Percentiles rank a stretch among this genome's conserved stretches.
Conservation (phyloP, 345 rosid genomes). For the Linum lewisii region DNA sequence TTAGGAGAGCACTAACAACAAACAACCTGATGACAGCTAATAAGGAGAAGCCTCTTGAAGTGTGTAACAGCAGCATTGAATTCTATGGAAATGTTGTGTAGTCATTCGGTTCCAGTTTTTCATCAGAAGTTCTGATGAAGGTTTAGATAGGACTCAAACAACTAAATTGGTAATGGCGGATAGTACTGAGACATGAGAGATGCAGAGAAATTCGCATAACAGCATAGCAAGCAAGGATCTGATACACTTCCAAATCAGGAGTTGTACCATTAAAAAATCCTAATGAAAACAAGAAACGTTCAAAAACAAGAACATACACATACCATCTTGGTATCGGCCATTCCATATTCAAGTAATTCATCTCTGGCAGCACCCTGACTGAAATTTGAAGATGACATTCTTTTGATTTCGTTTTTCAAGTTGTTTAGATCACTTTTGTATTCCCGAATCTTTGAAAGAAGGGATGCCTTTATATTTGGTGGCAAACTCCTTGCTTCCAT, state of each 20-base stretch:
- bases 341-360: slow-evolving; percentile 23
- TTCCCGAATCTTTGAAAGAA: slow-evolving; percentile 28
- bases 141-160: too few species aligned
- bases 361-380: slow-evolving; percentile 20
- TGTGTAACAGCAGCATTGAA: background rate
- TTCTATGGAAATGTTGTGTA: too few species aligned
- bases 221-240: background rate
- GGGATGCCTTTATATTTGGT: slow-evolving; percentile 25
- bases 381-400: slow-evolving; percentile 15
- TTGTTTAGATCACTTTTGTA: slow-evolving; percentile 26
- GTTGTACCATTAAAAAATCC: background rate
- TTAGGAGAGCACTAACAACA: too few species aligned
- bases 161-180: too few species aligned
- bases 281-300: too few species aligned
- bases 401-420: slow-evolving; percentile 20
- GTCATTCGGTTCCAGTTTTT: too few species aligned
- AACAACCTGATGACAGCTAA: too few species aligned
- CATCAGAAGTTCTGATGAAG: background rate
- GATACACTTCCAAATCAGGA: background rate
- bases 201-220: too few species aligned
- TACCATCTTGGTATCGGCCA: slow-evolving; percentile 20
- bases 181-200: too few species aligned
- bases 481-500: slow-evolving; percentile 27
- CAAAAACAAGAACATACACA: background rate
- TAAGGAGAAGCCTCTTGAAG: too few species aligned